Percentiles rank a stretch among this genome's conserved stretches.
Conservation (phyloP, 148 eudicot genomes). For the Camellia sinensis region DNA sequence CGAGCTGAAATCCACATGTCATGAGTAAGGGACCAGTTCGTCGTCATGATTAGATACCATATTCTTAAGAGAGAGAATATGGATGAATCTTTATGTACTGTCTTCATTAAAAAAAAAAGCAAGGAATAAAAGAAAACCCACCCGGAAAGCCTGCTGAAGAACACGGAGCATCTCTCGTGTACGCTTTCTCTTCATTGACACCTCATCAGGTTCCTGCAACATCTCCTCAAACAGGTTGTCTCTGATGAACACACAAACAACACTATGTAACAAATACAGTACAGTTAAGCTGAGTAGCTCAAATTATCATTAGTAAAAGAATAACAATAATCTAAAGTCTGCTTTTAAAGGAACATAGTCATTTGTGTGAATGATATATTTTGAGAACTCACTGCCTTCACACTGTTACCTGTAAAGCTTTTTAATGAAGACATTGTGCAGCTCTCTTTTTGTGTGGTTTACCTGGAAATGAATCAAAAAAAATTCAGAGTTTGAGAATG, state of each 20-base stretch:
- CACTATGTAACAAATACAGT: constrained; percentile 4
- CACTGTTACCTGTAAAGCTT: constrained; percentile 80
- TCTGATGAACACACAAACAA: constrained; percentile 34
- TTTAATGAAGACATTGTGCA: constrained; percentile 89
- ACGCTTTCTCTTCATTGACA: constrained; percentile 76
- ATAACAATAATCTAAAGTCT: background rate
- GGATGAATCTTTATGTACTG: background rate
- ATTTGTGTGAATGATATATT: background rate
- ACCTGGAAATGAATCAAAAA: constrained; percentile 51
- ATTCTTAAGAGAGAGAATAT: background rate
- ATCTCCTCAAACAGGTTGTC: constrained; percentile 90
- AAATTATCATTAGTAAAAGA: background rate
- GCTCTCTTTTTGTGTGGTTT: constrained; percentile 89
- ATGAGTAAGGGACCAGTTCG: no score
- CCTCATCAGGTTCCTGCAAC: constrained; percentile 92
- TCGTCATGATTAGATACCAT: no score
- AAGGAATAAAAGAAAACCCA: constrained; percentile 26
- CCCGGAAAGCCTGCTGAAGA: constrained; percentile 90
- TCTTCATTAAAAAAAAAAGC: background rate
- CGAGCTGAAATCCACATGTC: no score
- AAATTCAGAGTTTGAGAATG: background rate
- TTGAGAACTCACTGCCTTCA: constrained; percentile 1
- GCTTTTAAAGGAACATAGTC: background rate
- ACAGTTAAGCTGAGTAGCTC: background rate
- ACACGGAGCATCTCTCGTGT: constrained; percentile 68